These are phyloP conservation scores for Panaeolus cyanescens DNA, from an alignment of 768 basidiomycete genomes.

Conservation along the genomic window DNA sequence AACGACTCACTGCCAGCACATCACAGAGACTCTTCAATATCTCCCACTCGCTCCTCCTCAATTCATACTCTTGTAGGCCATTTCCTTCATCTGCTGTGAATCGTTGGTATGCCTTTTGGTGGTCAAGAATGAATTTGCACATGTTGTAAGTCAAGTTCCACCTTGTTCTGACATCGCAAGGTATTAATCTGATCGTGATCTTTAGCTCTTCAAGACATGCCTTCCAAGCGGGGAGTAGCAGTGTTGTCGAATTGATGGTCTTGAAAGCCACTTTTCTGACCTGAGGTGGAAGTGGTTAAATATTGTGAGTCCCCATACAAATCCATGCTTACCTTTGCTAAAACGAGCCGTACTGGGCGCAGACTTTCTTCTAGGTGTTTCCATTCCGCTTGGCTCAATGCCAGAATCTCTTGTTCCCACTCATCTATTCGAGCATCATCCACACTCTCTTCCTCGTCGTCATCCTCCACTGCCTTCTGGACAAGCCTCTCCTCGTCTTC, in stretches of 20 bases:
- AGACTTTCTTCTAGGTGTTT: conserved; percentile 8
- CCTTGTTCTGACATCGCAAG: conserved; percentile 8
- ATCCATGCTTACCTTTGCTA: conserved; percentile 31
- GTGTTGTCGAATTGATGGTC: conserved; percentile 11
- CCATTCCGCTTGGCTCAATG: conserved; percentile 13
- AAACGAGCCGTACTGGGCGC: conserved; percentile 22
- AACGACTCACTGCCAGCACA: neutral
- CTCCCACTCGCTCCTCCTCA: neutral
- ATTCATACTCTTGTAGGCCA: neutral
- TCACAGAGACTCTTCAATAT: conserved; percentile 4
- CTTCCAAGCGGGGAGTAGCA: conserved; percentile 13
- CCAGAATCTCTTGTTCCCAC: conserved; percentile 24
- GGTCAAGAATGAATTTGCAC: neutral
- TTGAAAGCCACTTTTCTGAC: conserved; percentile 11
- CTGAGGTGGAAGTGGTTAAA: conserved; percentile 3
- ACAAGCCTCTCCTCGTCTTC: conserved; percentile 4
- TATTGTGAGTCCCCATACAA: conserved; percentile 7
- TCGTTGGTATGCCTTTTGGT: neutral
- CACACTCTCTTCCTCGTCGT: conserved; percentile 10
- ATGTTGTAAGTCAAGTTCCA: conserved; percentile 4
- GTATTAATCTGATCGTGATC: conserved; percentile 9
- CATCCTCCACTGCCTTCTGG: conserved; percentile 9
- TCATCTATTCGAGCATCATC: conserved; percentile 15
- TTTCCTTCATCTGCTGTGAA: neutral
- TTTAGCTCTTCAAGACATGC: conserved; percentile 9